These are phyloP conservation scores for Picochlorum sp. DNA, from an alignment of 139 green algal species.

Conservation along the genomic window DNA sequence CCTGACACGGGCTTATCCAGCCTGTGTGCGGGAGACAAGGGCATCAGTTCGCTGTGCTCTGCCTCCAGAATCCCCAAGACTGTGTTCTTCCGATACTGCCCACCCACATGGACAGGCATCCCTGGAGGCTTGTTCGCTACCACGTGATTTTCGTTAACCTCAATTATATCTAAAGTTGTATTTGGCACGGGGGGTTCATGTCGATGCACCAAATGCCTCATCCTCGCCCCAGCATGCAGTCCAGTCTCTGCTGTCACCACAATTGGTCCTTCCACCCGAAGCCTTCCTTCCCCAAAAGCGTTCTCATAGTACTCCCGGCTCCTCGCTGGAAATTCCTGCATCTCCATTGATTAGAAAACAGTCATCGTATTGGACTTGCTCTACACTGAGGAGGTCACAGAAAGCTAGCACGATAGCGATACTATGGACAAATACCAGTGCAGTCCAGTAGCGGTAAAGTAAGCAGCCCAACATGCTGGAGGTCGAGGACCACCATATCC, in stretches of 20 bases:
- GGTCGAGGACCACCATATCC: too few species aligned
- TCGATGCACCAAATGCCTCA: constrained; percentile 69
- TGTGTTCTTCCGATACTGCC: constrained; percentile 92
- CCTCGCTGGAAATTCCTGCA: constrained; percentile 63
- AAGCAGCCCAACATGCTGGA: too few species aligned
- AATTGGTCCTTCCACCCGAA: constrained; percentile 43
- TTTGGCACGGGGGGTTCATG: constrained; percentile 73
- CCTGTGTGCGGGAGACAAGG: constrained; percentile 54
- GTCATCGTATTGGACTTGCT: background rate
- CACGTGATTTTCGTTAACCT: constrained; percentile 36
- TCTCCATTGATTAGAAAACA: constrained; percentile 10
- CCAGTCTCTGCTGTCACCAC: constrained; percentile 4
- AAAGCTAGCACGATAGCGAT: background rate
- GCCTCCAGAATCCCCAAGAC: constrained; percentile 64
- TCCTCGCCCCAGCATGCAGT: constrained; percentile 33
- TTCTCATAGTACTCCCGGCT: constrained; percentile 46
- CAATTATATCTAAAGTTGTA: constrained; percentile 30
- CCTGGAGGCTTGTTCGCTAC: constrained; percentile 69
- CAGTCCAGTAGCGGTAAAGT: too few species aligned
- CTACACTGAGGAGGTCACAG: background rate
- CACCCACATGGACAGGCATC: constrained; percentile 78
- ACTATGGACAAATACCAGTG: too few species aligned
- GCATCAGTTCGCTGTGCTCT: constrained; percentile 40
- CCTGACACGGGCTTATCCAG: constrained; percentile 83
- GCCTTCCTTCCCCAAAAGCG: constrained; percentile 41